Base-by-base conservation (phyloP, 805 yeast species). In the Candida nanaspora region DNA sequence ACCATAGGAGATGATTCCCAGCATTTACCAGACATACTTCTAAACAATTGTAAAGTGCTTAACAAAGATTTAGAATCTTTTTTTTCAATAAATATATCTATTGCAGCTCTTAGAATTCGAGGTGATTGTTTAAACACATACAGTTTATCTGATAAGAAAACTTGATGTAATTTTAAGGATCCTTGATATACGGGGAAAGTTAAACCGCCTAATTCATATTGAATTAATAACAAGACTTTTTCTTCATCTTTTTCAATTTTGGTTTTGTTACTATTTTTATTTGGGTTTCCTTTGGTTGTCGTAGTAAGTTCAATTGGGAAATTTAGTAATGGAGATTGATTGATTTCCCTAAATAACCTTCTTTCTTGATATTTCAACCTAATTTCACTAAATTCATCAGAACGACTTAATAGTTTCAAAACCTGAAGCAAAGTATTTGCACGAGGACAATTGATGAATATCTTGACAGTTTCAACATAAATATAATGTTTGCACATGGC, bases 401-500 rank as follows among this genome's bases (percentile, higher is more conserved):
- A 50, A 10, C 46, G 44, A 1, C 70, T 55, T 2, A 74, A 31
- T 7, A 69, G 25, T 7, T 34, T 44, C 15, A 61, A 47, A 13
- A 56, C 36, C 31, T 49, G 61, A 6, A 18, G 23, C 7, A 50
- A n/a, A 11, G 23, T 3, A 10, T 16, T 16, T 7, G 23, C 8
- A 3, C 16, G n/a, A 0, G 44, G 14, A 0, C 56, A 34, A 6
- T 49, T 48, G 7, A 70, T 49, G 16, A 71, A 50, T 2, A 9
- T 20, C 35, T 63, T 65, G 56, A 72, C 66, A 0, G 79, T 70
- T 2, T 63, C 66, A 42, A 70, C 69, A 3, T 54, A 41, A 4
- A 77, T 55, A 48, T 74, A 75, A 44, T 72, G 72, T 39, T 62
- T 66, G 2, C 72, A 63, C 79, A 77, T 67, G 0, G 79, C 61